Conservation (phyloP, 2,329 filamentous ascomycete species). For the Triangularia verruculosa region DNA sequence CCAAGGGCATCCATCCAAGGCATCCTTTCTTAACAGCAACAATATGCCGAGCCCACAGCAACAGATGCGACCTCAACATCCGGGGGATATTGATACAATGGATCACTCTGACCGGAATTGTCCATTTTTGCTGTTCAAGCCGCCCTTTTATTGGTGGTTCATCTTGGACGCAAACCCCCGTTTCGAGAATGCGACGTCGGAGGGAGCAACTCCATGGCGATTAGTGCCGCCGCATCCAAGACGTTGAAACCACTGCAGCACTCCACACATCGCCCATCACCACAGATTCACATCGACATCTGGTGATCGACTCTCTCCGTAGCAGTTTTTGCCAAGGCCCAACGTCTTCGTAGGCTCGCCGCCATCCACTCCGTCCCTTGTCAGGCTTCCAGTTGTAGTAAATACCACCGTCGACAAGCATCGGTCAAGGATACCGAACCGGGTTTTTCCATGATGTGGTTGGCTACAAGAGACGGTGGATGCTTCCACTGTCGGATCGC, state of each 20-base stretch:
- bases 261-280: neutral
- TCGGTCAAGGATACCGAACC: slow-evolving; percentile 18
- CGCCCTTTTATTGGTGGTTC: slow-evolving; percentile 17
- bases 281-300: slow-evolving; percentile 6
- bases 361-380: slow-evolving; percentile 4
- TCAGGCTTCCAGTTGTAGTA: slow-evolving; percentile 16
- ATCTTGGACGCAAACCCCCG: neutral
- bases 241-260: neutral
- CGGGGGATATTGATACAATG: neutral
- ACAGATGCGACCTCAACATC: slow-evolving; percentile 3
- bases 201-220: slow-evolving; percentile 15
- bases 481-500: neutral
- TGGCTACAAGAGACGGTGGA: neutral
- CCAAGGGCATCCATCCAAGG: neutral
- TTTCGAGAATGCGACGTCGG: slow-evolving; percentile 5
- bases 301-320: neutral
- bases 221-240: slow-evolving; percentile 13
- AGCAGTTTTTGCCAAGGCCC: slow-evolving; percentile 8
- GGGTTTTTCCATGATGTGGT: neutral
- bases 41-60: too few relatives aligned
- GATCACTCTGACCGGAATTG: neutral
- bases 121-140: slow-evolving; percentile 40
- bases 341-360: slow-evolving; percentile 9
- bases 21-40: neutral
- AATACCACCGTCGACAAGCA: slow-evolving; percentile 8